Percentiles rank a stretch among this genome's conserved stretches.
Conservation (phyloP, 441 rosid genomes). For the Raphanus hybrid region DNA sequence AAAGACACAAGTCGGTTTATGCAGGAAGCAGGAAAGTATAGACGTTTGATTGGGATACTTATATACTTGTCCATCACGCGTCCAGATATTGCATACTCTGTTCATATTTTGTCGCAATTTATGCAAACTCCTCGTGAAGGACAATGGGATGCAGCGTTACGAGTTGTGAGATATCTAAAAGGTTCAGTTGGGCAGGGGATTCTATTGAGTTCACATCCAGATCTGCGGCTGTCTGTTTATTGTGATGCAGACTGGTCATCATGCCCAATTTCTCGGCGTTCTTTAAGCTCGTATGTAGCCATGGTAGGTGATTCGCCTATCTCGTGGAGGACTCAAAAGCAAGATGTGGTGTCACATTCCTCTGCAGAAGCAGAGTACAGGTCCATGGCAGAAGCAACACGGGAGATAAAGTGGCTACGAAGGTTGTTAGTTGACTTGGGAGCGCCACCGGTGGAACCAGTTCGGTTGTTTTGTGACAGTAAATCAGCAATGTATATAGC, state of each 20-base stretch:
- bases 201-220: not conserved
- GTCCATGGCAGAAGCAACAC: not conserved
- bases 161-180: not conserved
- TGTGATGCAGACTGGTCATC: not conserved
- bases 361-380: not conserved
- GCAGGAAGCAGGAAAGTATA: not conserved
- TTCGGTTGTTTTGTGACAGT: not conserved
- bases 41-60: not conserved
- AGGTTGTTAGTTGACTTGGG: not conserved
- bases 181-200: not conserved
- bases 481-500: not conserved
- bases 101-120: not conserved
- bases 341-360: not conserved
- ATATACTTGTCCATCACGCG: not conserved
- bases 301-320: not conserved
- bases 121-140: not conserved
- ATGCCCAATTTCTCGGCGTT: not conserved
- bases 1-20: not conserved
- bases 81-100: not conserved
- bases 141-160: not conserved
- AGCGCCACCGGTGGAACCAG: not conserved
- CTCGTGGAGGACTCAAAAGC: not conserved
- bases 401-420: not conserved
- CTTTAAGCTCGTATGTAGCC: not conserved
- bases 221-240: not conserved